A percentile compares a stretch with the other conserved stretches of the same genome.
These are phyloP conservation scores for Stereocaulon alpinum DNA, from an alignment of 495 filamentous ascomycete genomes.

Conservation along the genomic window DNA sequence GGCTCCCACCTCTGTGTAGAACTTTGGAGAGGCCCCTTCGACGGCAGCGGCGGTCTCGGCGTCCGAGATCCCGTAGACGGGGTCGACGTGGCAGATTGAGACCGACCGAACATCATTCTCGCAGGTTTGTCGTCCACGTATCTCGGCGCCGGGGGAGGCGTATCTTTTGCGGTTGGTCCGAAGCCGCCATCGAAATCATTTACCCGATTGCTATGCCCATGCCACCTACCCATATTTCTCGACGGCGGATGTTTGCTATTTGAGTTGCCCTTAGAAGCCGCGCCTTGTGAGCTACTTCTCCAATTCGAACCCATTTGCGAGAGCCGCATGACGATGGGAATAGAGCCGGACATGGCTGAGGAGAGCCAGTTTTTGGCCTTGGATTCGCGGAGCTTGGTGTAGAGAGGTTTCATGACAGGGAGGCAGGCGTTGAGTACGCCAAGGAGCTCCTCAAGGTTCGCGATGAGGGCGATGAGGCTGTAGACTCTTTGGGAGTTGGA, in stretches of 20 bases:
- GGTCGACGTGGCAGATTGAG: not conserved
- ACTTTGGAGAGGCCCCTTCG: not conserved
- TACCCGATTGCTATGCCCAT: not conserved
- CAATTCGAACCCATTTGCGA: constrained; percentile 7
- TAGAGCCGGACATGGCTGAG: constrained; percentile 10
- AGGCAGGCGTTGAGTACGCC: constrained; percentile 20
- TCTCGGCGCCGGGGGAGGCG: not conserved
- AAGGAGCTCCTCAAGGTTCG: constrained; percentile 15
- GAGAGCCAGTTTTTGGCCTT: constrained; percentile 3
- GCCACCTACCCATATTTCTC: not conserved
- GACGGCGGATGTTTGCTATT: not conserved
- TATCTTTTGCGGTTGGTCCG: too few species aligned
- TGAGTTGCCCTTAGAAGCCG: too few species aligned
- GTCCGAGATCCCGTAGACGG: not conserved
- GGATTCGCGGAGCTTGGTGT: constrained; percentile 12
- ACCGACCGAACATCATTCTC: constrained; percentile 10
- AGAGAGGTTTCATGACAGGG: constrained; percentile 20
- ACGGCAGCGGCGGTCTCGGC: not conserved
- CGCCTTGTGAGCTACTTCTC: not conserved
- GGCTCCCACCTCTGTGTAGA: not conserved
- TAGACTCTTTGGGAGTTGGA: constrained; percentile 14
- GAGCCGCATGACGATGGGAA: constrained; percentile 7
- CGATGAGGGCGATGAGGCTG: constrained; percentile 12
- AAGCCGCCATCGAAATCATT: not conserved
- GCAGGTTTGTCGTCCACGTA: constrained; percentile 11